These are phyloP conservation scores for Neopestalotiopsis sp. DNA, from an alignment of 2,329 filamentous ascomycete species.

Conservation along the genomic window DNA sequence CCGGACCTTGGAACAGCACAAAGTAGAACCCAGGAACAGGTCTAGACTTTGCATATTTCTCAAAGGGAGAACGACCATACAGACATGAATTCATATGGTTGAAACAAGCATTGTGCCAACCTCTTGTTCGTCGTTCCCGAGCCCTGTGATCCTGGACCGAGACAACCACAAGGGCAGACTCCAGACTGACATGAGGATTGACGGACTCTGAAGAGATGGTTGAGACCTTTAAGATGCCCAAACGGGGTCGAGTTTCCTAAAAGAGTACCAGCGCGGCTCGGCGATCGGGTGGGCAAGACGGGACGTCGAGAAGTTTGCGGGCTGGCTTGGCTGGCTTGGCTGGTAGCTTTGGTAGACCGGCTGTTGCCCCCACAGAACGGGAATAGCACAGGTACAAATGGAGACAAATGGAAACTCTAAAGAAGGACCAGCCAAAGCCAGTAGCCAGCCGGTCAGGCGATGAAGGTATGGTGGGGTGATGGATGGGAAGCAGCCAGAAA, in stretches of 20 bases:
- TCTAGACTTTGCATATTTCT: too few species aligned
- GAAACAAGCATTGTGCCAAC: background rate
- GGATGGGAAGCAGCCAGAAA: too few species aligned
- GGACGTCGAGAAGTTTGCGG: background rate
- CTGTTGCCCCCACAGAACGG: background rate
- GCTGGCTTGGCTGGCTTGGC: background rate
- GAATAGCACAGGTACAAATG: constrained; percentile 2
- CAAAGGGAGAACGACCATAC: background rate
- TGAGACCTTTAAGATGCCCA: background rate
- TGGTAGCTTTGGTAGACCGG: background rate
- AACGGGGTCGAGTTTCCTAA: background rate
- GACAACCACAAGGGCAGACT: background rate
- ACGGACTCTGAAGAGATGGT: background rate
- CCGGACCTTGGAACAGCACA: background rate
- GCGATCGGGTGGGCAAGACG: background rate
- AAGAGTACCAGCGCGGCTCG: background rate
- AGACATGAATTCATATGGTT: background rate
- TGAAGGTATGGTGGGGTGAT: too few species aligned
- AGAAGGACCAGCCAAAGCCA: background rate
- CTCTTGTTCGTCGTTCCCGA: background rate
- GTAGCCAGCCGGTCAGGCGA: background rate
- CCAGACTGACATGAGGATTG: background rate
- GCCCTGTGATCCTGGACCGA: background rate
- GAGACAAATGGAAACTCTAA: background rate
- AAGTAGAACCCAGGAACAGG: too few species aligned